phyloP scores from a whole-genome alignment of 306 rosid species.

The Sesbania bispinosa region DNA sequence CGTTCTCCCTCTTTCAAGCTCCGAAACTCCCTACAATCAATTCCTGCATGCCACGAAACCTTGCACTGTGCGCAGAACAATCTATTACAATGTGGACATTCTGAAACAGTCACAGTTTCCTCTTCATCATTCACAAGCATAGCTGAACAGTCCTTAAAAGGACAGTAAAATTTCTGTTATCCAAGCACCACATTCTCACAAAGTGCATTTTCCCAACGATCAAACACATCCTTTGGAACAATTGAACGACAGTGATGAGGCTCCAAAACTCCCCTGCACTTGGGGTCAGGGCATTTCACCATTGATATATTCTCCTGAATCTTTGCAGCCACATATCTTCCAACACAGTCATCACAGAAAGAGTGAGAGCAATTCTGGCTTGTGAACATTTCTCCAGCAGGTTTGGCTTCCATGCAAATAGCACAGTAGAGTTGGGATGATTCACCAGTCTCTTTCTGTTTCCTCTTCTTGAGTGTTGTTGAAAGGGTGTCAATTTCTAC shows the following conservation, averaged over 20 bases:
- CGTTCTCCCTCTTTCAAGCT: constrained; percentile 11
- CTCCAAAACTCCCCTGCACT: constrained; percentile 44
- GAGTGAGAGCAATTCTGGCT: constrained; percentile 44
- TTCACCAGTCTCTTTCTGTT: constrained; percentile 23
- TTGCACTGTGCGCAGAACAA: constrained; percentile 60
- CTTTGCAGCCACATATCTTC: constrained; percentile 39
- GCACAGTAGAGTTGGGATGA: constrained; percentile 32
- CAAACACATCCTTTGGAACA: constrained; percentile 49
- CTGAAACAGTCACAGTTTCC: constrained; percentile 40
- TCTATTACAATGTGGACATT: constrained; percentile 51
- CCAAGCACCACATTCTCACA: constrained; percentile 42
- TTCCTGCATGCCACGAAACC: constrained; percentile 56
- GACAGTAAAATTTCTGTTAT: constrained; percentile 45
- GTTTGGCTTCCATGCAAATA: constrained; percentile 58
- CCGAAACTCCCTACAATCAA: constrained; percentile 44
- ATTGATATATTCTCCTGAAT: constrained; percentile 39
- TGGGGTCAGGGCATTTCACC: constrained; percentile 53
- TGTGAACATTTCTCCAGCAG: constrained; percentile 34
- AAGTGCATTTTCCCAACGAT: constrained; percentile 51
- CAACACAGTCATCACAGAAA: constrained; percentile 45
- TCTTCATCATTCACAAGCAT: constrained; percentile 41
- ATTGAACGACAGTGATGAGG: constrained; percentile 34
- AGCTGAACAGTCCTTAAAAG: constrained; percentile 51
- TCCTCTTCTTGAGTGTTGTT: neutral
- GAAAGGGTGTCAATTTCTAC: neutral